Conservation (phyloP, 2,329 filamentous ascomycete species). For the Hysterium pulicare region DNA sequence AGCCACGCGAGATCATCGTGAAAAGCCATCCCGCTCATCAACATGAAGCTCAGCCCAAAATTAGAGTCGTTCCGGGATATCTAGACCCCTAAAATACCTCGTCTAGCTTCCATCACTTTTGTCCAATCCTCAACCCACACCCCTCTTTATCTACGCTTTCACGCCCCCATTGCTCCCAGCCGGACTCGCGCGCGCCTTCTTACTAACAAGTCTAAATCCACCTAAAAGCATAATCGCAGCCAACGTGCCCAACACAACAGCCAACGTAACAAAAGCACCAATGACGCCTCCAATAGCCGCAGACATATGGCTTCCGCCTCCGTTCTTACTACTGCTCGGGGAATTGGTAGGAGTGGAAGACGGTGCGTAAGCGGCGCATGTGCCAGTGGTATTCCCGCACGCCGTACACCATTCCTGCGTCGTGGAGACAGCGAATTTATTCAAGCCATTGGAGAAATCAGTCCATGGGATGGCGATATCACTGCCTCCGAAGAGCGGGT, state of each 20-base stretch:
- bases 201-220: conserved; percentile 58
- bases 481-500: conserved; percentile 59
- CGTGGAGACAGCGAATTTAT: conserved; percentile 63
- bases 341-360: conserved; percentile 15
- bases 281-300: conserved; percentile 77
- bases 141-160: too few relatives aligned
- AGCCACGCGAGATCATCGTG: too few relatives aligned
- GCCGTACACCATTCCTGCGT: conserved; percentile 67
- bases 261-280: conserved; percentile 66
- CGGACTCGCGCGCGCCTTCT: conserved; percentile 42
- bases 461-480: conserved; percentile 61
- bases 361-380: conserved; percentile 53
- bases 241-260: conserved; percentile 55
- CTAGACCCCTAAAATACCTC: too few relatives aligned
- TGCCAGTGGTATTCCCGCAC: conserved; percentile 70
- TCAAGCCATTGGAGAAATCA: conserved; percentile 63
- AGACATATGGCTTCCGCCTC: conserved; percentile 52
- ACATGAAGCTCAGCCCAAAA: too few relatives aligned
- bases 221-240: conserved; percentile 54
- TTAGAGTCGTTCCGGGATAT: too few relatives aligned
- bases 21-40: too few relatives aligned
- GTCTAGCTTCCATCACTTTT: too few relatives aligned
- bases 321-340: conserved; percentile 9
- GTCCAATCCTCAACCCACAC: too few relatives aligned
- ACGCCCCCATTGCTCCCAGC: too few relatives aligned